Evolutionary conservation across 371 early-diverging fungal species (phyloP), one percentile per base, ranked within the genome.

Genomic region (Syncephalastrum racemosum): DNA sequence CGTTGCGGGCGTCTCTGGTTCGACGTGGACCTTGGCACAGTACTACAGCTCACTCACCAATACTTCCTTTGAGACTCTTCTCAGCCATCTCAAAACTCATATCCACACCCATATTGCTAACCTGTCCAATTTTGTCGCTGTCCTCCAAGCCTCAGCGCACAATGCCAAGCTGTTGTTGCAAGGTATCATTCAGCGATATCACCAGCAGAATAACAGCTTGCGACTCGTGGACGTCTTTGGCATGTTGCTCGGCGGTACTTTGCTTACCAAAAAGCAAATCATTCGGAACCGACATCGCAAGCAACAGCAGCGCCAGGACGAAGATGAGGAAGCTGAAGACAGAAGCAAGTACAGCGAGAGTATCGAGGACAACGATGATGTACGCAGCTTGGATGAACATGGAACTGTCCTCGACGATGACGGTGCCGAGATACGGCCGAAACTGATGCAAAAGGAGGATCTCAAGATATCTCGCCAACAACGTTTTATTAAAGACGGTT

Each of bases 201-300:
- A 72, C 40, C 62, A 81, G 22, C 70, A 59, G 62, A 39, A 68
- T 67, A 31, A 74, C 67, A 5, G 46, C 0, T 25, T 81, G 16
- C 79, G 68, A 2, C 54, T 80, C 4, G 79, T 83, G 4, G 82
- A 82, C 59, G 64, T 80, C 15, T 87, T 82, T 51, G 86, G 87
- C 2, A 75, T 82, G 12, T 63, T 78, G 15, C 59, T 87, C 18
- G 81, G 75, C 2, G 64, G 77, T 24, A 66, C 75, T 27, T 69
- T 86, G 14, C 57, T 86, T 36, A 75, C 80, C 4, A 69, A 64
- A 18, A 60, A 58, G 48, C 66, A 63, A 16, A 56, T 62, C 16
- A 44, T 56, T 8, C 36, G 36, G 10, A 31, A 24, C 14, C 52
- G 14, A 23, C 54, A 4, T 20, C 46, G 4, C 31, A 58, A 23